These are phyloP conservation scores for Xerocomus brunneocitrinus DNA, from an alignment of 768 basidiomycete genomes.

Conservation along the genomic window DNA sequence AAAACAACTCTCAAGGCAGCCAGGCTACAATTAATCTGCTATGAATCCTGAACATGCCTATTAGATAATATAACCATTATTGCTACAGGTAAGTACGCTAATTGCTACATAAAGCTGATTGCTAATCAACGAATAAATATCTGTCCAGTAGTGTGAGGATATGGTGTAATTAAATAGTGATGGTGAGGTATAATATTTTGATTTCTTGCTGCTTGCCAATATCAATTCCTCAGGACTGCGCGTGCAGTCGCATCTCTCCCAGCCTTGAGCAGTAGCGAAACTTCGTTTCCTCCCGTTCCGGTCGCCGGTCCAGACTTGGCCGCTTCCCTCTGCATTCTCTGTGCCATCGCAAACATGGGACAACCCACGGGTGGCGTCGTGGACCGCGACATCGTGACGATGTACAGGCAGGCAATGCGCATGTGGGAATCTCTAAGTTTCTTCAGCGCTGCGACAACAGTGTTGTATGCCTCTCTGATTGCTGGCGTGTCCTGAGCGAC, in stretches of 20 bases:
- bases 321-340: constrained; percentile 39
- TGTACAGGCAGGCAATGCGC: constrained; percentile 80
- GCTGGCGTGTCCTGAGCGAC: constrained; percentile 53
- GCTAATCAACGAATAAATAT: constrained; percentile 24
- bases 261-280: constrained; percentile 79
- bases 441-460: constrained; percentile 74
- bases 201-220: background rate
- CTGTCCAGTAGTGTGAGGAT: background rate
- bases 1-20: background rate
- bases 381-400: constrained; percentile 78
- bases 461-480: constrained; percentile 73
- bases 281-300: constrained; percentile 88
- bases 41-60: background rate
- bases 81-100: constrained; percentile 24
- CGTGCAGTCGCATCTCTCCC: constrained; percentile 84
- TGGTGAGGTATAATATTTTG: constrained; percentile 1
- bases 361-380: constrained; percentile 44
- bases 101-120: constrained; percentile 6
- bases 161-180: constrained; percentile 9
- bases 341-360: constrained; percentile 54
- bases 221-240: constrained; percentile 42
- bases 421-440: constrained; percentile 84
- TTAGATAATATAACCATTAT: background rate
- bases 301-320: constrained; percentile 50
- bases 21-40: background rate